These are phyloP conservation scores for Colletotrichum sp. DNA, from an alignment of 2,329 filamentous ascomycete genomes.

Conservation along the genomic window DNA sequence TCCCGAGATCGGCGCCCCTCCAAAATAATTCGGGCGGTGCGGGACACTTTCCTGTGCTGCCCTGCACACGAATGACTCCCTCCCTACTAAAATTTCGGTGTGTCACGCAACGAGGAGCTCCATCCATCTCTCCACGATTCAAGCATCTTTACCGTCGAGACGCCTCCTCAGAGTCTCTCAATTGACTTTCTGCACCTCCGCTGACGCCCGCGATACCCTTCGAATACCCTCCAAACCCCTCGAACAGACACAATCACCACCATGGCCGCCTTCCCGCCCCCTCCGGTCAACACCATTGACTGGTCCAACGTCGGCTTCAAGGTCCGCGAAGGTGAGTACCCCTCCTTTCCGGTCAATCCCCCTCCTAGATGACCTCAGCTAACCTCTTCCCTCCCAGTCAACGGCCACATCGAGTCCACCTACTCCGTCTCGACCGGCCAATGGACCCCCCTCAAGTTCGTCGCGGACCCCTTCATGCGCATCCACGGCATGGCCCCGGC, in stretches of 20 bases:
- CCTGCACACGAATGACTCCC: constrained; percentile 1
- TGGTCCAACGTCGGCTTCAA: constrained; percentile 94
- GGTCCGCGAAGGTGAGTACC: constrained; percentile 79
- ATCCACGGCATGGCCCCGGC: constrained; percentile 95
- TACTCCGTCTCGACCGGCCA: constrained; percentile 75
- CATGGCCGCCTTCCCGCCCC: constrained; percentile 73
- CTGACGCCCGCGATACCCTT: background rate
- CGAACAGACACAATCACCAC: constrained; percentile 15
- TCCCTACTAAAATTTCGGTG: background rate
- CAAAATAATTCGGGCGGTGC: background rate
- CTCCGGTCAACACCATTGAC: constrained; percentile 83
- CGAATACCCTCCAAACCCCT: background rate
- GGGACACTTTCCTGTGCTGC: background rate
- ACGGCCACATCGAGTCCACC: constrained; percentile 90
- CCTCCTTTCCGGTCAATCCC: background rate
- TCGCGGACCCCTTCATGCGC: constrained; percentile 82
- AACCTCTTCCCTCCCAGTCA: constrained; percentile 62
- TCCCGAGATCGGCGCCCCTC: constrained; percentile 17
- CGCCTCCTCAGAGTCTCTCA: background rate
- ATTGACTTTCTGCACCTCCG: background rate
- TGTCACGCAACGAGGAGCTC: constrained; percentile 7
- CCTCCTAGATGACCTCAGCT: background rate
- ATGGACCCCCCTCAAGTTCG: constrained; percentile 82
- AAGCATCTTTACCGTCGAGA: background rate
- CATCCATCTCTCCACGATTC: background rate